Base-by-base conservation (phyloP, 441 rosid species). In the Erysimum cheiri region DNA sequence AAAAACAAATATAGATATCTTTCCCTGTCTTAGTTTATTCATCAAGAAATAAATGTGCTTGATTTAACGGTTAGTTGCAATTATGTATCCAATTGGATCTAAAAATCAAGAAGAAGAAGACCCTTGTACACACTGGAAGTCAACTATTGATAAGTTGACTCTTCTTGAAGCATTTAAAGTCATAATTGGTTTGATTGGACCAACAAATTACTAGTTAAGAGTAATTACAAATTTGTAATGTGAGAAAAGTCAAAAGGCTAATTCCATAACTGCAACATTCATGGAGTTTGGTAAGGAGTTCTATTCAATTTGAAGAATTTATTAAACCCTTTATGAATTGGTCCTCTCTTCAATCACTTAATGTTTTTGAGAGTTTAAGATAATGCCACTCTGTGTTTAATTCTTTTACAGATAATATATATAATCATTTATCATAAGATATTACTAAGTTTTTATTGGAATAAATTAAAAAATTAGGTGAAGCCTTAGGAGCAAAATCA, bases 401-500 rank as follows among this genome's bases (percentile, higher is more conserved):
- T 47, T 64, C 4, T 54, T 35, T 36, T 11, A 44, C 17, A 37
- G 36, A 54, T 11, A 49, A n/a, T n/a, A 32, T 15, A 4, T 7
- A 35, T 41, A n/a, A 43, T 9, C 65, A 41, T 28, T 8, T 28
- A 4, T 26, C 7, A n/a, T 53, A 54, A 54, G 59, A 31, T 54
- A 4, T 22, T 22, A 32, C 8, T 36, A 52, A 63, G 15, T 8
- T 48, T 50, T 26, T 15, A 19, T 35, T 50, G 46, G 52, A 47
- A 59, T 55, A 31, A 35, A 36, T 28, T 3, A 37, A 48, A 13
- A 33, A 58, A 40, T 28, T 29, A 82, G 91, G 85, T 74, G 78
- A 86, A 66, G 76, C 74, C 35, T 80, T 89, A 46, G 90, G 91
- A 68, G 83, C 80, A 62, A 78, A 78, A 75, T 77, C 88, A 17